These are phyloP conservation scores for Fraxinus quadrangulata DNA, from an alignment of 257 asterid genomes.

Conservation along the genomic window DNA sequence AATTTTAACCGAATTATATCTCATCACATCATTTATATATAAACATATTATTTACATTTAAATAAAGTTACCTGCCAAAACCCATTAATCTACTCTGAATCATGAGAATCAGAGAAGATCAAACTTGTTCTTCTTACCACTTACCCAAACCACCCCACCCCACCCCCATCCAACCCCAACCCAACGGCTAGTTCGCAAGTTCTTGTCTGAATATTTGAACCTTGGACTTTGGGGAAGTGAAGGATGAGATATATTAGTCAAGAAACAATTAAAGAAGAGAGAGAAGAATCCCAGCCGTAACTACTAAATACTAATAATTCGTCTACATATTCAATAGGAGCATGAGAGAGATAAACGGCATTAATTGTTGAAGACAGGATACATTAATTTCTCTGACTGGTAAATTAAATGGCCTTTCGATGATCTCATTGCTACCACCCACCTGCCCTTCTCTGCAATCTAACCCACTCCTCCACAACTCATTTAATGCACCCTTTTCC, in stretches of 20 bases:
- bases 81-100: no score
- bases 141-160: no score
- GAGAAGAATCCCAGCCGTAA: slow-evolving; percentile 24
- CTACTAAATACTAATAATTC: not conserved
- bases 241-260: slow-evolving; percentile 16
- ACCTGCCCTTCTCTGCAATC: slow-evolving; percentile 25
- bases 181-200: slow-evolving; percentile 13
- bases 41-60: no score
- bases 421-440: slow-evolving; percentile 31
- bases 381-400: slow-evolving; percentile 40
- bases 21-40: no score
- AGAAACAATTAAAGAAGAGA: slow-evolving; percentile 37
- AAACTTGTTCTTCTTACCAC: not conserved
- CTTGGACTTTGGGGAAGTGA: not conserved
- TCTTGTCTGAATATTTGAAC: not conserved
- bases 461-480: slow-evolving; percentile 23
- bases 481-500: slow-evolving; percentile 38
- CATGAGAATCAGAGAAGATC: not conserved
- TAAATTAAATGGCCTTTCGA: slow-evolving; percentile 42
- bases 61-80: no score
- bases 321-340: not conserved
- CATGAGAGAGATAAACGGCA: slow-evolving; percentile 21
- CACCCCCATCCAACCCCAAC: not conserved
- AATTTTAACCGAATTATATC: no score
- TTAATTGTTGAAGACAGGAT: slow-evolving; percentile 43